Conservation (phyloP, 169 alveolate genomes). For the Plasmodium fragile region DNA sequence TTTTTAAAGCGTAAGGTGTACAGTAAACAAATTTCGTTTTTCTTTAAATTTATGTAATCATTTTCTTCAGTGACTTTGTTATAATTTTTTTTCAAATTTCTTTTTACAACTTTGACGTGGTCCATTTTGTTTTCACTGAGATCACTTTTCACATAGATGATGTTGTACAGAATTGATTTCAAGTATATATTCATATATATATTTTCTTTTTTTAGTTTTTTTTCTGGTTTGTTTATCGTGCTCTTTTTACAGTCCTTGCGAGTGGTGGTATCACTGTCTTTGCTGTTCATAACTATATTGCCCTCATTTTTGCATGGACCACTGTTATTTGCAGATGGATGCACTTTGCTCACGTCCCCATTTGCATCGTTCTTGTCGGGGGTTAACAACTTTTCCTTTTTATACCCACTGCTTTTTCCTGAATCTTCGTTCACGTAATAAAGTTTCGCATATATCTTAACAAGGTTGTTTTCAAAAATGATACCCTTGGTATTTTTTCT, state of each 20-base stretch:
- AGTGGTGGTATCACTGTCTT: background rate
- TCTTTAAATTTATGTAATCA: conserved; percentile 63
- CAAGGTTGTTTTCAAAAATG: conserved; percentile 52
- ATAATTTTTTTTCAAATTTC: conserved; percentile 47
- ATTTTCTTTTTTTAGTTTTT: background rate
- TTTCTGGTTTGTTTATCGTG: background rate
- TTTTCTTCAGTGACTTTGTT: conserved; percentile 46
- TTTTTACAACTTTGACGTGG: conserved; percentile 36
- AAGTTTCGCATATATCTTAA: conserved; percentile 50
- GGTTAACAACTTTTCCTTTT: background rate
- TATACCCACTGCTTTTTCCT: background rate
- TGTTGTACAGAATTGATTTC: conserved; percentile 49
- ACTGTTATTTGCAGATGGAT: background rate
- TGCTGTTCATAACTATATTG: background rate
- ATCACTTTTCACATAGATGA: conserved; percentile 48
- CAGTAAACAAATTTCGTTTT: conserved; percentile 63
- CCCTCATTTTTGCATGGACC: background rate
- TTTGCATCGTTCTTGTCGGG: background rate
- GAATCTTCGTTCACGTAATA: conserved; percentile 9
- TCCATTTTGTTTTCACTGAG: conserved; percentile 55
- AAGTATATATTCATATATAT: conserved; percentile 57
- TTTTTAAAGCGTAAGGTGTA: conserved; percentile 46
- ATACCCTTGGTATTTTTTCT: conserved; percentile 36
- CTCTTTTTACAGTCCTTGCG: background rate
- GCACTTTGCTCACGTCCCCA: background rate